Base-by-base conservation (phyloP, 2,329 filamentous ascomycete species). In the Tolypocladium paradoxum region DNA sequence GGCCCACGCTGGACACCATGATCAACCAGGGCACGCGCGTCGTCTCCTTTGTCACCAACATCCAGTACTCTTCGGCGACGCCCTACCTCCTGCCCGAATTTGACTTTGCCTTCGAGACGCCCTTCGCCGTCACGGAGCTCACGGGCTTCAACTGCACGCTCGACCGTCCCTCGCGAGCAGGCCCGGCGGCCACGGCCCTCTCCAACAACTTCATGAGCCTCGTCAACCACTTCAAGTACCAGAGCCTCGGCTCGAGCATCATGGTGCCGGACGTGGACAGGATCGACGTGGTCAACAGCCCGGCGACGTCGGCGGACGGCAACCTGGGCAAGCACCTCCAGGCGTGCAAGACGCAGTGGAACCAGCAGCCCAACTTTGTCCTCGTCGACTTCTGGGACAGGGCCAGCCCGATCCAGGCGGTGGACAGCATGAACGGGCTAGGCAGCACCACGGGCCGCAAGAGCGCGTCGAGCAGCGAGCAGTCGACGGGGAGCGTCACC, bases 331-430 rank as follows among this genome's bases (percentile, higher is more conserved):
- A 66, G 48, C 77, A 83, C 29, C 79, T 80, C 35, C 65, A 70
- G 45, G 66, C 65, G 54, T 91, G 82, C 65, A 69, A 71, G 51
- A 63, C 60, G 3, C 69, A 81, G 56, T 92, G 85, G 73, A 76
- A 77, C n/a, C 68, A 71, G 31, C 73, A 76, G 49, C 87, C 88
- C n/a, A 83, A 76, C 3, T 91, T 89, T 61, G 76, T 89, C 22
- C 75, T 93, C 11, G 87, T 92, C 1, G 88, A 95, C 68, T 92
- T 90, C 67, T 90, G 84, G 67, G 84, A 88, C 65, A 76, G 83
- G 55, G 88, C 85, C 0, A 82, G 85, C 0, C 80, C 86, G 34
- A 81, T 93, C 52, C 73, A 76, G 7, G 83, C 84, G 0, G 84
- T 87, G 2, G 88, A 93, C 68, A 68, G 62, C 47, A 67, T 90